Base-by-base conservation (phyloP, 2,329 filamentous ascomycete genomes). In the Thielaviopsis cerberus region DNA sequence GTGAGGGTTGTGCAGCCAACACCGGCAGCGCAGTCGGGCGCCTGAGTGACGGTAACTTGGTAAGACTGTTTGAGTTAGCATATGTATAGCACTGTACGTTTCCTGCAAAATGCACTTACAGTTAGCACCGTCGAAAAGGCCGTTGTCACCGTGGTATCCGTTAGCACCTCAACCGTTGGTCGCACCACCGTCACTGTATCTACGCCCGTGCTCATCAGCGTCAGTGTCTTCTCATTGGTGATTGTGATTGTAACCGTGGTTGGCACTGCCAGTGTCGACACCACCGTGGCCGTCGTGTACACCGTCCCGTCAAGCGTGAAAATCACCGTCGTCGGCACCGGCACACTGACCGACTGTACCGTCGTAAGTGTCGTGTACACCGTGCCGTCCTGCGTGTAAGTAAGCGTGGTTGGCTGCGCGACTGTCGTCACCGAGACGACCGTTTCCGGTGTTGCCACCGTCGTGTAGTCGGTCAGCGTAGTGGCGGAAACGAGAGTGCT, bases 1-100 rank as follows among this genome's bases (percentile, higher is more conserved):
- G 45, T 52, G 20, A 52, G 7, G 8, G 59, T 59, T 13, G 57
- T 62, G 52, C 57, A 56, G 5, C 37, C 41, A 15, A n/a, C 45
- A n/a, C 51, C 50, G 22, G 23, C 11, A 7, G 53, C 53, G 27
- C 54, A 57, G 37, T 57, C 54, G 7, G 55, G 51, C 6, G 53
- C 34, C 55, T 64, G 6, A 57, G 64, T 65, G 0, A 64, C 53
- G 8, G 64, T 65, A n/a, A 65, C 56, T 3, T 63, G 63, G 30
- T 62, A 64, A 4, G 64, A 64, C 64, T 65, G 13, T 6, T n/a
- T n/a, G n/a, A n/a, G n/a, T n/a, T n/a, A n/a, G n/a, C n/a, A n/a
- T n/a, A n/a, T n/a, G n/a, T n/a, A n/a, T n/a, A n/a, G n/a, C n/a
- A n/a, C n/a, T n/a, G n/a, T n/a, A n/a, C n/a, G n/a, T n/a, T n/a